These are phyloP conservation scores for Ilyonectria mors-panacis DNA, from an alignment of 2,329 filamentous ascomycete genomes.

Conservation along the genomic window DNA sequence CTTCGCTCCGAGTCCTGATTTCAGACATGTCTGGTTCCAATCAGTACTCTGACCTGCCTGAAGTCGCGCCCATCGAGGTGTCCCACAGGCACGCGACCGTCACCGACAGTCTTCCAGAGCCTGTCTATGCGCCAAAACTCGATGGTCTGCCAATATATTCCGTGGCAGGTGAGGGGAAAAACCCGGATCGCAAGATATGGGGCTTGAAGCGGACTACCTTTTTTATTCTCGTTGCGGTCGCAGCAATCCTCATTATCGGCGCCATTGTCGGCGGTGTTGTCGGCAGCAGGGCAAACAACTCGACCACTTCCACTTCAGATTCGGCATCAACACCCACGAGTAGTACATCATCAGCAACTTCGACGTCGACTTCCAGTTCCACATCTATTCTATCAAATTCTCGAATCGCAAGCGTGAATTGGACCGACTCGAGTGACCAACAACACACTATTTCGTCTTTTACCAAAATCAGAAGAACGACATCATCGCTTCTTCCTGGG, in stretches of 20 bases:
- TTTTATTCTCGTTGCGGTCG: conserved; percentile 2
- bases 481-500: background rate
- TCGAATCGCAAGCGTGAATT: background rate
- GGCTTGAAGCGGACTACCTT: conserved; percentile 13
- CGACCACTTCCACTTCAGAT: background rate
- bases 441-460: background rate
- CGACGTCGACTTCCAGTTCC: too few relatives aligned
- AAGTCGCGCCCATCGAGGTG: background rate
- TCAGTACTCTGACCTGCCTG: background rate
- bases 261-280: conserved; percentile 22
- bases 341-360: background rate
- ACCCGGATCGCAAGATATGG: background rate
- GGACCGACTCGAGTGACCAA: background rate
- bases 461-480: background rate
- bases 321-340: background rate
- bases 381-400: background rate
- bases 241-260: conserved; percentile 5
- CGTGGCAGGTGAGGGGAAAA: too few relatives aligned
- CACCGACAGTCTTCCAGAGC: background rate
- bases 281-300: conserved; percentile 1
- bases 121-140: background rate
- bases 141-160: background rate
- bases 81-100: background rate
- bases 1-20: too few relatives aligned
- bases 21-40: too few relatives aligned